A percentile compares a stretch with the other conserved stretches of the same genome.
Conservation (phyloP, 73 alveolate genomes). For the Loxodes magnus region DNA sequence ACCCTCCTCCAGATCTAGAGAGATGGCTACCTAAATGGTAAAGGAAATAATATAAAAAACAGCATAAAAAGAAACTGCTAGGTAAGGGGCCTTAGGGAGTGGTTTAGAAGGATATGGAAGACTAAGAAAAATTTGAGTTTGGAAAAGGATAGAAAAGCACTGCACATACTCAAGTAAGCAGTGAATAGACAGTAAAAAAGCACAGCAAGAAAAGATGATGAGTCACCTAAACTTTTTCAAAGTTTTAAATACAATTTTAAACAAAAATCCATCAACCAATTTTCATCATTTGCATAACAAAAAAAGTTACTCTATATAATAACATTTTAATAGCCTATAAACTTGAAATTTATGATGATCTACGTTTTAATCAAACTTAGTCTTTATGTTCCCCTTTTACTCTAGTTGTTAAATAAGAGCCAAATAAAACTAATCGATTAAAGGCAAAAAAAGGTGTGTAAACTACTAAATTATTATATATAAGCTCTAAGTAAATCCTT, state of each 20-base stretch:
- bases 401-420: too few species aligned
- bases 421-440: too few species aligned
- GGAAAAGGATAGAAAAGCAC: conserved; percentile 4
- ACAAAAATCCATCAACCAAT: conserved; percentile 40
- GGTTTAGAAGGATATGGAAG: not conserved
- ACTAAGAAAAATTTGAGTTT: conserved; percentile 1
- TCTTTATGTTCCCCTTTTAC: too few species aligned
- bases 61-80: not conserved
- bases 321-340: too few species aligned
- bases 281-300: too few species aligned
- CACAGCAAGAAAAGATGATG: conserved; percentile 15
- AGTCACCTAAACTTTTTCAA: conserved; percentile 13
- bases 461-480: too few species aligned
- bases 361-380: too few species aligned
- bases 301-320: too few species aligned
- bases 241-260: conserved; percentile 17
- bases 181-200: conserved; percentile 11
- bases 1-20: conserved; percentile 9
- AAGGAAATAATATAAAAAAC: conserved; percentile 1
- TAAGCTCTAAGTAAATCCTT: too few species aligned
- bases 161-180: conserved; percentile 12
- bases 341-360: too few species aligned
- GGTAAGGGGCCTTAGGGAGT: conserved; percentile 13
- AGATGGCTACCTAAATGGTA: conserved; percentile 14
- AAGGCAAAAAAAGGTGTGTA: too few species aligned